Base-by-base conservation (phyloP, 225 moss, liverwort and hornwort genomes). In the Physcomitrellopsis africana region DNA sequence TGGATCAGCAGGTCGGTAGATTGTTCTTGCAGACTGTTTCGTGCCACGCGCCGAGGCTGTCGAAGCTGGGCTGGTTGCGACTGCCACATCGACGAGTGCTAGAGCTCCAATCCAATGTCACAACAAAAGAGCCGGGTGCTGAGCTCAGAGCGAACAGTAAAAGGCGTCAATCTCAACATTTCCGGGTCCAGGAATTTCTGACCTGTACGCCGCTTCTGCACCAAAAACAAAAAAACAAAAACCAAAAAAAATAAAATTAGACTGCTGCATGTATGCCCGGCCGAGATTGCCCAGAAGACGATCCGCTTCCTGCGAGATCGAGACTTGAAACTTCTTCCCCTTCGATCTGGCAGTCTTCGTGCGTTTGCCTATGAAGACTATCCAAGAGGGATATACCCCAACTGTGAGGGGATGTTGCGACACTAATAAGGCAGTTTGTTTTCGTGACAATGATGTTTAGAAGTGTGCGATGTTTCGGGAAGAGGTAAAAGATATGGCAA, bases 241-340 rank as follows among this genome's bases (percentile, higher is more conserved):
- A n/a, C n/a, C n/a, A n/a, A n/a, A n/a, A n/a, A n/a, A n/a, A 17
- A 93, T 72, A 49, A 93, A 95, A 52, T 95, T 99, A 1, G 85
- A 92, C 77, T 95, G 99, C 63, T 99, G 99, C 99, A 95, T 99
- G 69, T 99, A 95, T 0, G 99, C 99, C 99, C 95, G 95, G 23
- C 99, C 95, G 48, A 99, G 53, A 69, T 99, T 99, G 47, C 99
- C 99, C 99, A 99, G 75, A 63, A 99, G 86, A 17, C 99, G 93
- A 58, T 93, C 95, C 16, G 99, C 95, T 78, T 99, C 99, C 74
- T 99, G 99, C 77, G 93, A 93, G 3, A 99, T 93, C 4, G 99
- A 99, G 24, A 99, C 99, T 76, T 99, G 99, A 48, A 99, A 99
- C 68, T 99, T 99, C 83, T 95, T 99, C 23, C 99, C 99, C 68